Conservation (phyloP, 768 basidiomycete species). For the Coprinopsis marcescibilis region DNA sequence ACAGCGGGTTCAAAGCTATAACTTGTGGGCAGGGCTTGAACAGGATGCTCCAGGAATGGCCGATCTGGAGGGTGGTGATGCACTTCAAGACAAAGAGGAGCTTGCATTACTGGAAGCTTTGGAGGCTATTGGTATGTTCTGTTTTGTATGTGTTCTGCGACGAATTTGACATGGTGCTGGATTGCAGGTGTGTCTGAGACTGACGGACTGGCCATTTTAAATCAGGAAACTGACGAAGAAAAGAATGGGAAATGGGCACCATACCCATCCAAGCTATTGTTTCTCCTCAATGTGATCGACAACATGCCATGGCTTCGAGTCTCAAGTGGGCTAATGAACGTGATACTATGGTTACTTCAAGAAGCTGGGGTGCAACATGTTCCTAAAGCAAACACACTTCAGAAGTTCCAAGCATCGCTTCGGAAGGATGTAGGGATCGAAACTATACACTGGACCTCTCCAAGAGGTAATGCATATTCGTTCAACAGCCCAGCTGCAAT, state of each 20-base stretch:
- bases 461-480: constrained; percentile 24
- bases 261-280: constrained; percentile 13
- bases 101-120: too few relatives aligned
- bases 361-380: constrained; percentile 22
- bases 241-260: neutral
- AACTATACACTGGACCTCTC: constrained; percentile 18
- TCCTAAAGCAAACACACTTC: constrained; percentile 21
- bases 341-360: constrained; percentile 26
- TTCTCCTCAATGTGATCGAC: constrained; percentile 25
- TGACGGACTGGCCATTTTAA: too few relatives aligned
- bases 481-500: constrained; percentile 24
- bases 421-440: constrained; percentile 14
- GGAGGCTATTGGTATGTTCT: too few relatives aligned
- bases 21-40: neutral
- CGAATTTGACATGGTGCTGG: too few relatives aligned
- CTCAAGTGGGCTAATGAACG: constrained; percentile 22
- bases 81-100: too few relatives aligned
- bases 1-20: neutral
- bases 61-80: neutral
- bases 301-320: constrained; percentile 28
- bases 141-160: too few relatives aligned
- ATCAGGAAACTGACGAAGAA: neutral
- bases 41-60: neutral
- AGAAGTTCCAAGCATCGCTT: constrained; percentile 18
- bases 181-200: too few relatives aligned